phyloP scores from a whole-genome alignment of 2,329 filamentous ascomycete species.

The Exutisphaerella laricina region DNA sequence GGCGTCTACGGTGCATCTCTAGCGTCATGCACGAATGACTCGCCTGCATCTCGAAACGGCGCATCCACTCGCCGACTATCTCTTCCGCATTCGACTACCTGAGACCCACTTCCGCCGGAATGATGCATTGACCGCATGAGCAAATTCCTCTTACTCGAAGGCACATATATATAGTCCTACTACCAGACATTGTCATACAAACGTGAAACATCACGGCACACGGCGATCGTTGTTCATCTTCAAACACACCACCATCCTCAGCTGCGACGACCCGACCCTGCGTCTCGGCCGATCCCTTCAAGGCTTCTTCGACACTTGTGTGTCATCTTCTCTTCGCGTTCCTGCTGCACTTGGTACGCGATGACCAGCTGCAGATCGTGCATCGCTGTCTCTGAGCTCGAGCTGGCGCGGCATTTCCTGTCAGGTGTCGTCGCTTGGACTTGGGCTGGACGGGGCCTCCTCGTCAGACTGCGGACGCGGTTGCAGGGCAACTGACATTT shows the following conservation, averaged over 20 bases:
- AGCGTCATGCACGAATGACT: too few species aligned
- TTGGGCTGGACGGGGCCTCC: slow-evolving; percentile 1
- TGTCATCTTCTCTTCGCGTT: neutral
- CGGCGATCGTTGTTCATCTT: neutral
- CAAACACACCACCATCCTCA: neutral
- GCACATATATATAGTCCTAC: neutral
- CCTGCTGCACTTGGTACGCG: neutral
- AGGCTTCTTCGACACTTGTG: neutral
- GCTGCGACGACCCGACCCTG: neutral
- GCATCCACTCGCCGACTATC: too few species aligned
- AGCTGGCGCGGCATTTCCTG: slow-evolving; percentile 7
- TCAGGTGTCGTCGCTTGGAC: slow-evolving; percentile 1
- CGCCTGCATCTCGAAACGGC: too few species aligned
- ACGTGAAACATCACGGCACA: neutral
- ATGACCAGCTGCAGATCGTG: slow-evolving; percentile 1
- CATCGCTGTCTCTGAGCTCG: slow-evolving; percentile 5
- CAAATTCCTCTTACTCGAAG: neutral
- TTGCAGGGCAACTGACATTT: slow-evolving; percentile 3
- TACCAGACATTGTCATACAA: neutral
- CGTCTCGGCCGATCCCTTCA: slow-evolving; percentile 4
- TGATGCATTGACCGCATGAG: too few species aligned
- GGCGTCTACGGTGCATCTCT: too few species aligned
- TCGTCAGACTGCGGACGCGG: neutral
- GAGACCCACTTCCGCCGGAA: too few species aligned
- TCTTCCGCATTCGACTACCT: too few species aligned